Percentiles rank a stretch among this genome's conserved stretches.
These are phyloP conservation scores for Yarrowia divulgata DNA, from an alignment of 805 yeast genomes.

Conservation along the genomic window DNA sequence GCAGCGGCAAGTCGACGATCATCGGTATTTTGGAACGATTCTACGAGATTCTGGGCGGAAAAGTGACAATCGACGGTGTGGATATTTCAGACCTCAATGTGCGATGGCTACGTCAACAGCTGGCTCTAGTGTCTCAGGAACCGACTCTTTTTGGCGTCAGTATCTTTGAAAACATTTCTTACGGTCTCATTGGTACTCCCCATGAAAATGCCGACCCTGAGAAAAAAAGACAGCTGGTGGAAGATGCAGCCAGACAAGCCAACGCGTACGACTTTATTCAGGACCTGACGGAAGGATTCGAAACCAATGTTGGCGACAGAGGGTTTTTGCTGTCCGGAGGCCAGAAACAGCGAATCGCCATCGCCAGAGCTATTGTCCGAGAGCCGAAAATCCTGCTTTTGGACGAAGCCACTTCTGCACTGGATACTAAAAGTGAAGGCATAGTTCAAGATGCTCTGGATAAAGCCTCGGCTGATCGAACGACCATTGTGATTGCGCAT, in stretches of 20 bases:
- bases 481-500: conserved; percentile 67
- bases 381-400: conserved; percentile 62
- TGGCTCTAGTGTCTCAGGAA: conserved; percentile 95
- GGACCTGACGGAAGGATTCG: conserved; percentile 78
- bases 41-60: conserved; percentile 78
- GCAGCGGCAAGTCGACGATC: conserved; percentile 93
- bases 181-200: conserved; percentile 79
- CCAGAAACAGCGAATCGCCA: conserved; percentile 70
- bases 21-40: conserved; percentile 85
- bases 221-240: conserved; percentile 52
- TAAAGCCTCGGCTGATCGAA: conserved; percentile 50
- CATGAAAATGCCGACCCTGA: conserved; percentile 58
- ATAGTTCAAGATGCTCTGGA: conserved; percentile 54
- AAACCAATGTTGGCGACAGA: conserved; percentile 71
- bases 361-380: conserved; percentile 68
- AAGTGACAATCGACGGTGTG: conserved; percentile 81
- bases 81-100: conserved; percentile 77
- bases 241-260: conserved; percentile 52
- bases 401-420: conserved; percentile 67
- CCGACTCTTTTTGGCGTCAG: conserved; percentile 92
- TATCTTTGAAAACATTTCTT: conserved; percentile 84
- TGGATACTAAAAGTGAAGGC: conserved; percentile 55
- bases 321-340: conserved; percentile 70
- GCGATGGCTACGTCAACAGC: conserved; percentile 72
- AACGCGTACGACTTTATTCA: conserved; percentile 54